Evolutionary conservation across 352 stramenopile genomes (phyloP).

Genomic region (Plasmopara muralis): DNA sequence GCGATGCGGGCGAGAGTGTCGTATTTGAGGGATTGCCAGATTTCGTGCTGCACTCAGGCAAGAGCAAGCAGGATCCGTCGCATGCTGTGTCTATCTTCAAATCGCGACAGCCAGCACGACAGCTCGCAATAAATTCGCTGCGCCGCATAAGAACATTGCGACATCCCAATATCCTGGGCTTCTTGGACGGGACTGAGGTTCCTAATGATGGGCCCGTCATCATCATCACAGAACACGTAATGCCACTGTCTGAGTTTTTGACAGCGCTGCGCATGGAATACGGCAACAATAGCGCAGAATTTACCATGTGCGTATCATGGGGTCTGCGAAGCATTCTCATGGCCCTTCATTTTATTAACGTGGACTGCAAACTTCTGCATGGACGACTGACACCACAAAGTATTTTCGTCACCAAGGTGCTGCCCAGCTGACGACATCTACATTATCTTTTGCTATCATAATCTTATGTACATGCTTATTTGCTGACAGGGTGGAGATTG

Average conservation of each 20-base stretch:
- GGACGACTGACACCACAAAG: slow-evolving; percentile 84
- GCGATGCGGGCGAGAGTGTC: slow-evolving; percentile 28
- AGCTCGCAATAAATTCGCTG: slow-evolving; percentile 88
- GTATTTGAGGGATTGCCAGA: slow-evolving; percentile 62
- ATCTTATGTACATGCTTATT: background rate
- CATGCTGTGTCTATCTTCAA: slow-evolving; percentile 90
- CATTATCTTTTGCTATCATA: background rate
- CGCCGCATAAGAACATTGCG: slow-evolving; percentile 90
- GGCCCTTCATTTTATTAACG: slow-evolving; percentile 91
- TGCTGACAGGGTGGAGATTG: slow-evolving; percentile 84
- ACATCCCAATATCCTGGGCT: slow-evolving; percentile 91
- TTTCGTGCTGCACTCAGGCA: slow-evolving; percentile 82
- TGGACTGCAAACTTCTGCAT: slow-evolving; percentile 92
- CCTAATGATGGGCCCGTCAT: slow-evolving; percentile 83
- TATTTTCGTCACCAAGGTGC: slow-evolving; percentile 91
- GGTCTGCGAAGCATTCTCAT: slow-evolving; percentile 90
- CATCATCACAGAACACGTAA: slow-evolving; percentile 92
- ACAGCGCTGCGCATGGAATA: slow-evolving; percentile 61
- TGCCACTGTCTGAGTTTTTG: slow-evolving; percentile 86
- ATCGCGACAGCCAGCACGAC: slow-evolving; percentile 65
- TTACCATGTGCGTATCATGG: slow-evolving; percentile 88
- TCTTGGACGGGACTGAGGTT: slow-evolving; percentile 74
- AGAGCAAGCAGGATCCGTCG: slow-evolving; percentile 73
- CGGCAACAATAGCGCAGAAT: slow-evolving; percentile 50
- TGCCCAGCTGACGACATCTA: background rate